Percentiles rank a stretch among this genome's conserved stretches.
phyloP scores from a whole-genome alignment of 1,284 basidiomycete genomes.

The Apiotrichum gamsii region DNA sequence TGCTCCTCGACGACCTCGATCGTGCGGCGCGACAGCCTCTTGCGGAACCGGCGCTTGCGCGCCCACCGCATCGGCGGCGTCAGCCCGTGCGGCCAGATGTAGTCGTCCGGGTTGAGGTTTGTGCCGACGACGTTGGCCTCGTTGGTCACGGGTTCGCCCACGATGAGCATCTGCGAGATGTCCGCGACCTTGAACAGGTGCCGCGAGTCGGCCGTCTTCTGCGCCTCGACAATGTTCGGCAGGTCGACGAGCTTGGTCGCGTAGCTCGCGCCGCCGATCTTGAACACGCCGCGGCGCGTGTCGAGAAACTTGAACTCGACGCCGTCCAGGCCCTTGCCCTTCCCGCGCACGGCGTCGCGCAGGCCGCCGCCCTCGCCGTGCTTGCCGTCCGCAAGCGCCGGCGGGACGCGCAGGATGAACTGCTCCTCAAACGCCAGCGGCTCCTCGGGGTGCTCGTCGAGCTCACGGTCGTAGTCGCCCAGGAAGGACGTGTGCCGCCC shows the following conservation, averaged over 20 bases:
- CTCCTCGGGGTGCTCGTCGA: conserved; percentile 89
- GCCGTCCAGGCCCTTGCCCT: conserved; percentile 69
- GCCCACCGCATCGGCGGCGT: conserved; percentile 89
- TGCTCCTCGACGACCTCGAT: conserved; percentile 97
- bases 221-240: conserved; percentile 88
- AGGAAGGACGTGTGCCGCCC: conserved; percentile 61
- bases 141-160: conserved; percentile 66
- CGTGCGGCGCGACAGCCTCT: conserved; percentile 56
- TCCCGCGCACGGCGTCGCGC: conserved; percentile 69
- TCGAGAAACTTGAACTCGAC: conserved; percentile 99
- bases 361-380: conserved; percentile 53
- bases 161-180: conserved; percentile 89
- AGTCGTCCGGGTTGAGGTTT: conserved; percentile 87
- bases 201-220: conserved; percentile 93
- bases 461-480: conserved; percentile 82
- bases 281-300: conserved; percentile 83
- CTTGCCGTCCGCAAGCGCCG: conserved; percentile 50
- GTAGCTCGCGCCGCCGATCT: conserved; percentile 73
- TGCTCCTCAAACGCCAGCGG: conserved; percentile 92
- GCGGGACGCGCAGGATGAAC: conserved; percentile 85
- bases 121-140: conserved; percentile 55
- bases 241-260: conserved; percentile 93
- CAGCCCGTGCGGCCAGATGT: conserved; percentile 94
- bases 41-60: conserved; percentile 88
- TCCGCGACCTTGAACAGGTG: conserved; percentile 98